A percentile compares a stretch with the other conserved stretches of the same genome.
Conservation (phyloP, 2,329 filamentous ascomycete genomes). For the Fusarium sublunatum region DNA sequence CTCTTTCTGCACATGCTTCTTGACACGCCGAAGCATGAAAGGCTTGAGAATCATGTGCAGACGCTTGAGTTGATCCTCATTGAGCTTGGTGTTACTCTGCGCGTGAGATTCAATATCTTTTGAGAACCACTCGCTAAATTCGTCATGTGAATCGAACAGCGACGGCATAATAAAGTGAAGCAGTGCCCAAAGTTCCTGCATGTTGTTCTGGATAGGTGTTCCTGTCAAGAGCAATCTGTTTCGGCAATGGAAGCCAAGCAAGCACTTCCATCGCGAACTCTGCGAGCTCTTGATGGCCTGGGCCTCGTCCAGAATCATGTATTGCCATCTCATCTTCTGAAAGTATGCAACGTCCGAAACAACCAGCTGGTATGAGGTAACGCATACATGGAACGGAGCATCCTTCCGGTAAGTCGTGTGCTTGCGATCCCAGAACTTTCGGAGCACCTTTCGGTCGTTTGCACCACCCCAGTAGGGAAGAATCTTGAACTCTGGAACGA, state of each 20-base stretch:
- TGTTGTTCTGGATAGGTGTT: slow-evolving; percentile 99
- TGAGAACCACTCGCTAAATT: slow-evolving; percentile 94
- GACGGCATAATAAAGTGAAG: slow-evolving; percentile 99
- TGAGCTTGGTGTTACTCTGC: slow-evolving; percentile 99
- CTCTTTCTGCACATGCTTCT: slow-evolving; percentile 99
- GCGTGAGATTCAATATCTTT: slow-evolving; percentile 98
- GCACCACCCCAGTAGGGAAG: slow-evolving; percentile 97
- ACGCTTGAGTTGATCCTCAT: slow-evolving; percentile 96
- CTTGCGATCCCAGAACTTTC: slow-evolving; percentile 99
- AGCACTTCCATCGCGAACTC: slow-evolving; percentile 95
- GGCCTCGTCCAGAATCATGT: slow-evolving; percentile 99
- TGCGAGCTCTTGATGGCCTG: slow-evolving; percentile 99
- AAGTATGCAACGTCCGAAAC: slow-evolving; percentile 97
- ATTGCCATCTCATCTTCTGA: slow-evolving; percentile 99
- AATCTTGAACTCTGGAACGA: slow-evolving; percentile 94
- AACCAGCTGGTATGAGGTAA: slow-evolving; percentile 97
- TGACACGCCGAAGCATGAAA: slow-evolving; percentile 99
- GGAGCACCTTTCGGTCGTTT: slow-evolving; percentile 91
- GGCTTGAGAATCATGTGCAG: slow-evolving; percentile 99
- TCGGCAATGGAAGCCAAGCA: slow-evolving; percentile 93
- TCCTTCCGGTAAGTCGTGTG: slow-evolving; percentile 95
- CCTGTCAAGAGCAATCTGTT: slow-evolving; percentile 94
- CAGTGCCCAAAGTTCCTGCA: slow-evolving; percentile 98
- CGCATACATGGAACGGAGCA: slow-evolving; percentile 92
- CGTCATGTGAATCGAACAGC: slow-evolving; percentile 92